Conservation (phyloP, 345 rosid species). For the Eucalyptus fibrosa region DNA sequence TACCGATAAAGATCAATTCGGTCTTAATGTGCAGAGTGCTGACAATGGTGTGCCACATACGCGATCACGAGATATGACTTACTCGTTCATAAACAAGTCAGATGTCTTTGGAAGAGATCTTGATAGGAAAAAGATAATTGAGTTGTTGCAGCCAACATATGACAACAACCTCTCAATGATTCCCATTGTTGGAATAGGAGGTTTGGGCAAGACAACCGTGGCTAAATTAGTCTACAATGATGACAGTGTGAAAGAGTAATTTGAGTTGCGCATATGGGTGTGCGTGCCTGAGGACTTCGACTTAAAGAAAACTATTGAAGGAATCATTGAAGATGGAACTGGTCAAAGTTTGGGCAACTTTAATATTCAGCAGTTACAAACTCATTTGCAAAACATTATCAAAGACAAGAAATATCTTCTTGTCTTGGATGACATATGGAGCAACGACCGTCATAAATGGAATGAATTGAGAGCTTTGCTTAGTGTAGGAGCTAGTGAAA, state of each 20-base stretch:
- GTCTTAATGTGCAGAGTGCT: not conserved
- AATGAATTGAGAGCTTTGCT: not conserved
- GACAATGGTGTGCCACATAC: not conserved
- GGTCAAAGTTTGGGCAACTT: not conserved
- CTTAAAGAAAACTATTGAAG: too few species aligned
- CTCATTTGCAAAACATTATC: not conserved
- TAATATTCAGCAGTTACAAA: not conserved
- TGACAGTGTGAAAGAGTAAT: too few species aligned
- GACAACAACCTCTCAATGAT: too few species aligned
- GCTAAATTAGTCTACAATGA: too few species aligned
- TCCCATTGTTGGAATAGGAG: too few species aligned
- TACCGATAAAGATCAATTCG: not conserved
- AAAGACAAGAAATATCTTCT: not conserved
- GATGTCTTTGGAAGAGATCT: not conserved
- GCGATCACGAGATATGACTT: not conserved
- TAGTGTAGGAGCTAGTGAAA: not conserved
- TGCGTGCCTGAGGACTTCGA: too few species aligned
- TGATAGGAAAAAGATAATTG: not conserved
- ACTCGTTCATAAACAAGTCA: not conserved
- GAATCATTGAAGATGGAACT: not conserved
- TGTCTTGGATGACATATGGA: not conserved
- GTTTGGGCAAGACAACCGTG: too few species aligned
- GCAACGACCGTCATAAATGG: not conserved
- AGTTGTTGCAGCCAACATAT: too few species aligned
- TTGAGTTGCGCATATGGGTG: too few species aligned